phyloP scores from a whole-genome alignment of 345 rosid genomes.

The Rubroshorea leprosula region DNA sequence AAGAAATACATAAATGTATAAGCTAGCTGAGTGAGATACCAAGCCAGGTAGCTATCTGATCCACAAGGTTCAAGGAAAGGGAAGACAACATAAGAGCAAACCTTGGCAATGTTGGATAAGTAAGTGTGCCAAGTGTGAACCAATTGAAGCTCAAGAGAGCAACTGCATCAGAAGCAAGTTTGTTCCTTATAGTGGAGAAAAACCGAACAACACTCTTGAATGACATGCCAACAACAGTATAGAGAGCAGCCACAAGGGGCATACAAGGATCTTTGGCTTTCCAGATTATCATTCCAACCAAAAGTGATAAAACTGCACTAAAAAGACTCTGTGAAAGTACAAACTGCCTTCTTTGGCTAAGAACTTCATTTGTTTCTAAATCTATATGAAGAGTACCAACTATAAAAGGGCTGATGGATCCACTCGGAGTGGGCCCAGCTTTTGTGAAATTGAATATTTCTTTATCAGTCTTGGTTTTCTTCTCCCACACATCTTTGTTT shows the following conservation, averaged over 20 bases:
- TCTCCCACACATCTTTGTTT: conserved; percentile 21
- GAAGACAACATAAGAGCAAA: conserved; percentile 37
- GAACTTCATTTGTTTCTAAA: conserved; percentile 15
- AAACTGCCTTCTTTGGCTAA: conserved; percentile 33
- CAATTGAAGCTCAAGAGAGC: conserved; percentile 80
- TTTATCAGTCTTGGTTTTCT: conserved; percentile 16
- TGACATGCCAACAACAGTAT: conserved; percentile 68
- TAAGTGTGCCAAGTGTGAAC: conserved; percentile 72
- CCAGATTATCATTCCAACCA: conserved; percentile 63
- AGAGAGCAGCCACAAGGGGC: conserved; percentile 75
- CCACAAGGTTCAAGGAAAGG: conserved; percentile 7
- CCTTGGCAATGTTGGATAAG: conserved; percentile 61
- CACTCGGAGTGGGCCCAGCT: conserved; percentile 19
- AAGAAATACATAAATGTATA: background rate
- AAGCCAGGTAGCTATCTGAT: conserved; percentile 24
- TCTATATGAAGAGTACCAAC: conserved; percentile 20
- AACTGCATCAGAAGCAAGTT: conserved; percentile 69
- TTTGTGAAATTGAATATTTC: conserved; percentile 12
- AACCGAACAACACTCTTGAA: conserved; percentile 58
- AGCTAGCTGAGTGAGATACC: conserved; percentile 22
- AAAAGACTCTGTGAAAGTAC: conserved; percentile 58
- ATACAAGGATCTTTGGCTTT: conserved; percentile 58
- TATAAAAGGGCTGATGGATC: conserved; percentile 24
- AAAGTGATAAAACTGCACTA: conserved; percentile 50
- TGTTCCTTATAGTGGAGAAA: conserved; percentile 57